Percentiles rank a stretch among this genome's conserved stretches.
Conservation (phyloP, 2,329 filamentous ascomycete genomes). For the Calonectria hongkongensis region DNA sequence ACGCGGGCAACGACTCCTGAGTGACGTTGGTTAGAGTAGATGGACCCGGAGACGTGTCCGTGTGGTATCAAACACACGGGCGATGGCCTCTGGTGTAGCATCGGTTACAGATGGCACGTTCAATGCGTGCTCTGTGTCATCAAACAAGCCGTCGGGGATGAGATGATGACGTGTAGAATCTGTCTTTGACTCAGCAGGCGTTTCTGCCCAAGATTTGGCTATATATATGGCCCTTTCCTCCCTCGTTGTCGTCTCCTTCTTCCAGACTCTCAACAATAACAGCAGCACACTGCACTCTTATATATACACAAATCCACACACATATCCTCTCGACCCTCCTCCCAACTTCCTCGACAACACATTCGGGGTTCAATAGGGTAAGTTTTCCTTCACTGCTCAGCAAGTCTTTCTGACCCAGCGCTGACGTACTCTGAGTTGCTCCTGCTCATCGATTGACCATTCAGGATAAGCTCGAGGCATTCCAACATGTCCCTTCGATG, state of each 20-base stretch:
- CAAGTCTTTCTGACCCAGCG: no score
- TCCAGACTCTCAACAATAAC: background rate
- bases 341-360: background rate
- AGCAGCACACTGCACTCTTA: slow-evolving; percentile 4
- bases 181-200: background rate
- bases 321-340: background rate
- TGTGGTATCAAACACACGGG: background rate
- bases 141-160: background rate
- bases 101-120: background rate
- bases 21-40: background rate
- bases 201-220: background rate
- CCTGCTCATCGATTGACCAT: no score
- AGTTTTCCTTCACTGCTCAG: no score
- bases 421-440: no score
- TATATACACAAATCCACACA: background rate
- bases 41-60: background rate
- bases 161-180: background rate
- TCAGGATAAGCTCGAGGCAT: no score
- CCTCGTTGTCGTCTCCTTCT: background rate
- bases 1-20: background rate
- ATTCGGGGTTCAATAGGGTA: no score
- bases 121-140: background rate
- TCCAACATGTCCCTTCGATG: no score
- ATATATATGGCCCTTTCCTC: background rate
- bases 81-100: background rate